Conservation (phyloP, 2,329 filamentous ascomycete genomes). For the Colletotrichum kahawae region DNA sequence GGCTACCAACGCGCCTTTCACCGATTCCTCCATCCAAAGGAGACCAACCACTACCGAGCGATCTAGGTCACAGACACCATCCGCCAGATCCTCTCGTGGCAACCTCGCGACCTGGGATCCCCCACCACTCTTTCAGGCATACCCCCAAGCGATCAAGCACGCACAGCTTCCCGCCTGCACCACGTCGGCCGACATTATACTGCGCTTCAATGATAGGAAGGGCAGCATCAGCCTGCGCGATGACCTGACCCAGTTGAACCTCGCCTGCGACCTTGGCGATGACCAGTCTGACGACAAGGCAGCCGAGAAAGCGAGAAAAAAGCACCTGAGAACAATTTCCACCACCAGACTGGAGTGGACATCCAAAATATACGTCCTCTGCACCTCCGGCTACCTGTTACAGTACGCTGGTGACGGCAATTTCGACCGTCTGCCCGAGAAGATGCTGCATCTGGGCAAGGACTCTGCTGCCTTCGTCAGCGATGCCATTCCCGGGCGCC, state of each 20-base stretch:
- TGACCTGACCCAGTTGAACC: constrained; percentile 31
- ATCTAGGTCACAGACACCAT: background rate
- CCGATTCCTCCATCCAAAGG: constrained; percentile 4
- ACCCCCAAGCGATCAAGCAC: constrained; percentile 82
- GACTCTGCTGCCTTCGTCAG: constrained; percentile 81
- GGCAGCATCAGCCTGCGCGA: constrained; percentile 41
- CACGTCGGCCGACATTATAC: constrained; percentile 70
- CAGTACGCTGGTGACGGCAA: constrained; percentile 76
- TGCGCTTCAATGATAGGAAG: constrained; percentile 64
- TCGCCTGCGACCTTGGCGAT: constrained; percentile 27
- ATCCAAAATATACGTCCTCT: constrained; percentile 74
- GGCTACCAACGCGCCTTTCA: constrained; percentile 7
- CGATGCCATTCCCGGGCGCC: constrained; percentile 78
- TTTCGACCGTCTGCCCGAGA: constrained; percentile 76
- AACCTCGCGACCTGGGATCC: constrained; percentile 62
- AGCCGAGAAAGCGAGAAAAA: constrained; percentile 49
- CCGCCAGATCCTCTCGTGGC: constrained; percentile 28
- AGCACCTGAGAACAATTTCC: constrained; percentile 48
- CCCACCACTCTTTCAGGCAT: constrained; percentile 85
- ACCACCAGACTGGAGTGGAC: constrained; percentile 66
- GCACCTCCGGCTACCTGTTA: constrained; percentile 73
- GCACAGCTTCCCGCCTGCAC: constrained; percentile 71
- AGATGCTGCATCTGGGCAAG: constrained; percentile 72
- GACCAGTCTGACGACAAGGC: constrained; percentile 31
- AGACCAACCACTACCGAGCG: constrained; percentile 10